These are phyloP conservation scores for Curvularia hawaiiensis DNA, from an alignment of 2,329 filamentous ascomycete genomes.

Conservation along the genomic window DNA sequence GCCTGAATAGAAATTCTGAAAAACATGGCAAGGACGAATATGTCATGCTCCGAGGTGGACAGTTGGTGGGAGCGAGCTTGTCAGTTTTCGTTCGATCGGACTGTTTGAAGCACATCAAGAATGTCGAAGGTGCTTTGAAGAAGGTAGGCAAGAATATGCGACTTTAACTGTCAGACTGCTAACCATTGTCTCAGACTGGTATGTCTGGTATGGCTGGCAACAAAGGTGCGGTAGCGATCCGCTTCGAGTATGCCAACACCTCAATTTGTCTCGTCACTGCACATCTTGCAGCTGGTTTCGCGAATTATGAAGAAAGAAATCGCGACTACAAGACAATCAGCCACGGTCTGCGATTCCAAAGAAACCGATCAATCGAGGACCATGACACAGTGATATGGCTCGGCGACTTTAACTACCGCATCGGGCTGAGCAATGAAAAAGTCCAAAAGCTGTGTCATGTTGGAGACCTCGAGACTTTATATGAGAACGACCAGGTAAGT, in stretches of 20 bases:
- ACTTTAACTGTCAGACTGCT: constrained; percentile 5
- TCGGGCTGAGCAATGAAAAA: constrained; percentile 79
- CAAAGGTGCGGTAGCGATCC: constrained; percentile 95
- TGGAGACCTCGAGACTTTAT: constrained; percentile 76
- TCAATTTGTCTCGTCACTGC: constrained; percentile 95
- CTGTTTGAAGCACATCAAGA: constrained; percentile 81
- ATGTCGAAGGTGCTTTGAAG: constrained; percentile 94
- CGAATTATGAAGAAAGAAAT: constrained; percentile 96
- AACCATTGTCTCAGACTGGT: constrained; percentile 63
- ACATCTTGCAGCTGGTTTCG: constrained; percentile 92
- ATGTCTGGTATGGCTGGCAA: constrained; percentile 98
- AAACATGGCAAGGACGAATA: constrained; percentile 75
- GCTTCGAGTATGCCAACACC: constrained; percentile 92
- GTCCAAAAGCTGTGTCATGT: constrained; percentile 75
- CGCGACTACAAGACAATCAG: constrained; percentile 90
- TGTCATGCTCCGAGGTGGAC: constrained; percentile 86
- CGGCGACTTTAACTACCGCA: constrained; percentile 98
- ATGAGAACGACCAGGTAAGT: constrained; percentile 85
- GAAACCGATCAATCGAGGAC: constrained; percentile 88
- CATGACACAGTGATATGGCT: constrained; percentile 90
- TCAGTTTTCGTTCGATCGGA: constrained; percentile 88
- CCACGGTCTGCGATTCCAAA: constrained; percentile 85
- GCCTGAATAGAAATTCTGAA: constrained; percentile 74
- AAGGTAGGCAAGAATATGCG: constrained; percentile 59
- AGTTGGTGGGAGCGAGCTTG: constrained; percentile 91